Conservation (phyloP, 2,329 filamentous ascomycete genomes). For the Penicillium sp. region DNA sequence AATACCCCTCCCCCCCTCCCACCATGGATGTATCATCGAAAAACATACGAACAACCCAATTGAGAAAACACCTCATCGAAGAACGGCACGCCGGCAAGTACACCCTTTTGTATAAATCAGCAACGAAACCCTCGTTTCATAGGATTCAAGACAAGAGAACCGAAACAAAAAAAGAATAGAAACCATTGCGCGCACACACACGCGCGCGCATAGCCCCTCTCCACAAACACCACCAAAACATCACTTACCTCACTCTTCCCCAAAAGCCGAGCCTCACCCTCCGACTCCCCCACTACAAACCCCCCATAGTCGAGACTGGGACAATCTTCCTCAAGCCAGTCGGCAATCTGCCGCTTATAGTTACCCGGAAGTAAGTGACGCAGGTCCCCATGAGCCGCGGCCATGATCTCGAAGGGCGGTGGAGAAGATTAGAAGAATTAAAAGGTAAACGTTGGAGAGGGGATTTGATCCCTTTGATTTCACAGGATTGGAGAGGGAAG, state of each 20-base stretch:
- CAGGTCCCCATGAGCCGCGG: constrained; percentile 53
- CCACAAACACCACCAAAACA: neutral
- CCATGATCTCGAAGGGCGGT: constrained; percentile 35
- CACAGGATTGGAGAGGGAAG: too few species aligned
- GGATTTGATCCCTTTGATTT: neutral
- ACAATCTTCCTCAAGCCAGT: constrained; percentile 93
- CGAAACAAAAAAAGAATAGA: too few species aligned
- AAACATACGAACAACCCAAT: constrained; percentile 67
- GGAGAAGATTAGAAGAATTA: too few species aligned
- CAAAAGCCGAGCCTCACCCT: constrained; percentile 44
- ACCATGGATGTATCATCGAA: too few species aligned
- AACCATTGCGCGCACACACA: too few species aligned
- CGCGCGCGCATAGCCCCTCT: neutral
- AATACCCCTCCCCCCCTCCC: too few species aligned
- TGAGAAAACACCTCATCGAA: constrained; percentile 90
- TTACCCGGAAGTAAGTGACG: constrained; percentile 74
- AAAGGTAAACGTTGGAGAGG: neutral
- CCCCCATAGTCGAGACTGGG: constrained; percentile 96
- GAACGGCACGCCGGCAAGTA: constrained; percentile 89
- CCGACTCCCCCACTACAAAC: constrained; percentile 73
- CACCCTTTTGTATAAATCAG: constrained; percentile 48
- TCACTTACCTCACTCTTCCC: constrained; percentile 50
- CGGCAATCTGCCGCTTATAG: constrained; percentile 72
- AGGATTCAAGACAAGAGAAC: too few species aligned
- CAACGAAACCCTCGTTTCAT: neutral